Conservation (phyloP, 495 filamentous ascomycete genomes). For the Penicillium longicatenatum region DNA sequence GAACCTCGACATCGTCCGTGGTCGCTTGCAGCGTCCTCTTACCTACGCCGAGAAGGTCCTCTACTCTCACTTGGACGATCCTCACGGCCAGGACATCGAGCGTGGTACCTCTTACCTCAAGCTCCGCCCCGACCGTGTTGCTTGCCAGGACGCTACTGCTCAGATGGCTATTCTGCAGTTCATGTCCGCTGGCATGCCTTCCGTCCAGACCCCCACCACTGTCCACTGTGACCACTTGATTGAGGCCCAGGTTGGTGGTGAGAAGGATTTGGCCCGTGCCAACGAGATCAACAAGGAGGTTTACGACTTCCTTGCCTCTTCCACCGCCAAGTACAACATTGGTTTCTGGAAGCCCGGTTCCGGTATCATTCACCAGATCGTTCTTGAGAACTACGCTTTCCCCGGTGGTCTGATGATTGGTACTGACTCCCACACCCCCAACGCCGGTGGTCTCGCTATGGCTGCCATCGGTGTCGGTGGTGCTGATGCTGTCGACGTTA, state of each 20-base stretch:
- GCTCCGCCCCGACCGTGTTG: conserved; percentile 94
- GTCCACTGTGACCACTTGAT: conserved; percentile 99
- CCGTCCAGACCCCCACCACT: conserved; percentile 91
- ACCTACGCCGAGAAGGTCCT: conserved; percentile 98
- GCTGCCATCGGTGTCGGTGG: conserved; percentile 97
- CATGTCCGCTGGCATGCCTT: conserved; percentile 96
- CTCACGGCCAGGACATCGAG: conserved; percentile 93
- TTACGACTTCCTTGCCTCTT: conserved; percentile 93
- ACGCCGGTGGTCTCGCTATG: conserved; percentile 96
- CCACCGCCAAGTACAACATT: conserved; percentile 99
- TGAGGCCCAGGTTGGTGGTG: conserved; percentile 93
- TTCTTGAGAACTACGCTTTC: conserved; percentile 99
- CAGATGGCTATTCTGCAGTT: conserved; percentile 99
- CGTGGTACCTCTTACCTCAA: conserved; percentile 93
- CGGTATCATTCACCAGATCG: conserved; percentile 99
- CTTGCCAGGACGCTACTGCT: conserved; percentile 98
- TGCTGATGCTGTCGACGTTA: conserved; percentile 98
- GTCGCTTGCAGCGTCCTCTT: conserved; percentile 85
- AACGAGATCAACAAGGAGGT: conserved; percentile 98
- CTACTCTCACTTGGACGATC: conserved; percentile 98
- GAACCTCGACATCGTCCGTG: conserved; percentile 88
- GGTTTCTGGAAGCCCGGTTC: conserved; percentile 99
- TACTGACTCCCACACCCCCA: conserved; percentile 98
- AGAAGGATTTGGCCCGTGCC: conserved; percentile 91
- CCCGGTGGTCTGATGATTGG: conserved; percentile 97